phyloP scores from a whole-genome alignment of 2,329 filamentous ascomycete species.

The Fusarium solani-melongenae region DNA sequence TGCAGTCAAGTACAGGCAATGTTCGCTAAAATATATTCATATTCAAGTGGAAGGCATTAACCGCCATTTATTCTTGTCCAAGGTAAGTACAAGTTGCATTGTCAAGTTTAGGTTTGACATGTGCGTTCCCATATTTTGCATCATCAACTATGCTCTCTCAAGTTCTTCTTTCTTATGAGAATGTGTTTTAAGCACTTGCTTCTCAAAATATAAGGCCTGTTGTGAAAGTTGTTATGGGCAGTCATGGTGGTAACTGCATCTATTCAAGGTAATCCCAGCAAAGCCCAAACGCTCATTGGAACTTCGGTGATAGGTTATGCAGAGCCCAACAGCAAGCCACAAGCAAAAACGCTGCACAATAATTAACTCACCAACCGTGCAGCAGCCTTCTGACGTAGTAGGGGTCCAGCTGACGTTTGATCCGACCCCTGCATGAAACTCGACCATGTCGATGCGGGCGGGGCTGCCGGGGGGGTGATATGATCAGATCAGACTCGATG shows the following conservation, averaged over 20 bases:
- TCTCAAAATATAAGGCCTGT: background rate
- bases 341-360: background rate
- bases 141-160: background rate
- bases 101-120: background rate
- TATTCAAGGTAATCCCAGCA: background rate
- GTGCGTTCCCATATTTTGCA: background rate
- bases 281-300: background rate
- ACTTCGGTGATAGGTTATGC: background rate
- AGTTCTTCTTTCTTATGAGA: background rate
- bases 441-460: background rate
- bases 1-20: background rate
- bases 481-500: background rate
- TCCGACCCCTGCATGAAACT: background rate
- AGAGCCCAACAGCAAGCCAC: background rate
- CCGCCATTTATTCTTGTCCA: background rate
- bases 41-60: background rate
- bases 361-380: background rate
- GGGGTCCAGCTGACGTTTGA: background rate
- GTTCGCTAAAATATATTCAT: background rate
- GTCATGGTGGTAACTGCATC: background rate
- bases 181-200: background rate
- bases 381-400: background rate
- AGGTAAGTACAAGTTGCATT: background rate
- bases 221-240: background rate
- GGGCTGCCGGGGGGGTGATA: background rate